phyloP scores from a whole-genome alignment of 2,329 filamentous ascomycete genomes.

The Colletotrichum tropicicola region DNA sequence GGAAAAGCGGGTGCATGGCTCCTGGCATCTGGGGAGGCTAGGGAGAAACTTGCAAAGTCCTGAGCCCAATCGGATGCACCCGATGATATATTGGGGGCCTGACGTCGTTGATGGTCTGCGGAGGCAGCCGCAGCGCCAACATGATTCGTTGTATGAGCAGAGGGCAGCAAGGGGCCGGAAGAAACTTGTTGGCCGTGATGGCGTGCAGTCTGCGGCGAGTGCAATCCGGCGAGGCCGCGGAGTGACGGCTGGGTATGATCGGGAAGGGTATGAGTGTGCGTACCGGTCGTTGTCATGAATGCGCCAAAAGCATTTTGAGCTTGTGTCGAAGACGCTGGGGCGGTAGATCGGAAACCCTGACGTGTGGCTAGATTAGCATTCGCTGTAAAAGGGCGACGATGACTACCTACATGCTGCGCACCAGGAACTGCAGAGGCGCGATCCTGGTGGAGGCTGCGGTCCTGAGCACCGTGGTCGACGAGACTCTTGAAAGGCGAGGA shows the following conservation, averaged over 20 bases:
- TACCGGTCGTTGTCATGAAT: constrained; percentile 41
- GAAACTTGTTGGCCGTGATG: background rate
- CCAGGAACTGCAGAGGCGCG: constrained; percentile 37
- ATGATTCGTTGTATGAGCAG: too few species aligned
- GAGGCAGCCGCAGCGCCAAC: background rate
- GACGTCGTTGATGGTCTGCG: background rate
- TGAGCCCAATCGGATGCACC: constrained; percentile 19
- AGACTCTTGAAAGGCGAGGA: constrained; percentile 53
- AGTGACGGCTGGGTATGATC: too few species aligned
- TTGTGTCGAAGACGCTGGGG: constrained; percentile 22
- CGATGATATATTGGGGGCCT: background rate
- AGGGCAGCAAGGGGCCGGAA: background rate
- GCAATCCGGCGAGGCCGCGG: background rate
- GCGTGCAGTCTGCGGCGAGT: background rate
- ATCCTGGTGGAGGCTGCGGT: constrained; percentile 52
- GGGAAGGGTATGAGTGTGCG: background rate
- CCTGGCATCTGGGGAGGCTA: background rate
- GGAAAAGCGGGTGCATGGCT: background rate
- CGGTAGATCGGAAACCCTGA: constrained; percentile 19
- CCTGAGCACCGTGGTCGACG: constrained; percentile 50
- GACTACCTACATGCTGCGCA: background rate
- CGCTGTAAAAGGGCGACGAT: background rate
- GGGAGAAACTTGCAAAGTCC: constrained; percentile 13
- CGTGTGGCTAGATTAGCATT: background rate
- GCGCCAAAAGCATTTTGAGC: constrained; percentile 43